Base-by-base conservation (phyloP, 1,284 basidiomycete genomes). In the Porodaedalea pini region DNA sequence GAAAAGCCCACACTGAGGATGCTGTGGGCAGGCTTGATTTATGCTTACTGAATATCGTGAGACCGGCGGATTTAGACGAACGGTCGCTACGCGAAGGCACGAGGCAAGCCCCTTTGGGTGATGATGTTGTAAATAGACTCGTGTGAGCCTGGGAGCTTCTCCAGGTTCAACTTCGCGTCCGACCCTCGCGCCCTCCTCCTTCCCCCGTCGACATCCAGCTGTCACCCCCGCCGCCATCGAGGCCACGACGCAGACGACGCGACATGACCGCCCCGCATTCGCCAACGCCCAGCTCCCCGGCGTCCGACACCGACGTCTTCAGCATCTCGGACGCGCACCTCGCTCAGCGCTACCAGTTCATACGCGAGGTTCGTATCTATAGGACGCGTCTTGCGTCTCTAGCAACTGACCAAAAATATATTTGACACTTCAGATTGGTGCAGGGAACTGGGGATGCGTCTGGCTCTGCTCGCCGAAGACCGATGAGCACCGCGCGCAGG, bases 381-480 rank as follows among this genome's bases (percentile, higher is more conserved):
- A 56, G 47, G 37, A 19, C 34, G 39, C 19, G 17, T 47, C 29
- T 59, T 59, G 48, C n/a, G 36, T 32, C 43, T 39, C 19, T 34
- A 34, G 37, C 50, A 11, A 49, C 41, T 11, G 44, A 32, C 49
- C 19, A 21, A 19, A 59, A 49, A 54, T 47, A 55, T 47, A 34
- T 57, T 5, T 43, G 49, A 23, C 44, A 25, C 4, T 54, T 29
- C 55, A 92, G 86, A 87, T 91, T 73, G 90, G 90, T 23, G 91
- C 82, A 68, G 90, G 90, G 37, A 92, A 92, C 72, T 93, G 90
- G 90, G 90, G 90, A 49, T 88, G 86, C 66, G 88, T 90, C 57
- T 90, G 88, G 88, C 70, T 87, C 63, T 88, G 85, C 67, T 73
- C 73, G 43, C 85, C 86, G 56, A 88, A 83, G 70, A 69, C 71